Percentiles rank a stretch among this genome's conserved stretches.
Evolutionary conservation across 768 basidiomycete species (phyloP).

Genomic region (Termitomyces sp.): DNA sequence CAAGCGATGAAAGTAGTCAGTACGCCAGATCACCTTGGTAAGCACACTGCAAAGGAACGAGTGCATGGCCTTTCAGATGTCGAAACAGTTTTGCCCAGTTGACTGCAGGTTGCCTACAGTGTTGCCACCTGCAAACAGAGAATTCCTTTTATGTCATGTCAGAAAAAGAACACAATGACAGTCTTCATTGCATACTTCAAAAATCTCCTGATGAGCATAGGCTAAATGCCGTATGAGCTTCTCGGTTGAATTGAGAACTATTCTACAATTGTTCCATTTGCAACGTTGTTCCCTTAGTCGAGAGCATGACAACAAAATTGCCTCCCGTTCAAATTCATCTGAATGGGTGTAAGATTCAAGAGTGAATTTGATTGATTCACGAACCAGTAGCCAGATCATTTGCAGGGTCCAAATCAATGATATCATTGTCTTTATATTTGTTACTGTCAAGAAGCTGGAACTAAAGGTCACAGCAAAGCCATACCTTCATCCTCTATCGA

Average conservation of each 20-base stretch:
- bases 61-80: conserved; percentile 54
- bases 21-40: conserved; percentile 39
- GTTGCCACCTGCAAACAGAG: conserved; percentile 51
- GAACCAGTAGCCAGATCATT: conserved; percentile 11
- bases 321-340: conserved; percentile 29
- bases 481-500: conserved; percentile 18
- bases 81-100: conserved; percentile 27
- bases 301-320: conserved; percentile 42
- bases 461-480: conserved; percentile 6
- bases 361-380: conserved; percentile 3
- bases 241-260: conserved; percentile 47
- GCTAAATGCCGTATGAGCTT: conserved; percentile 45
- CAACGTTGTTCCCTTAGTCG: conserved; percentile 45
- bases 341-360: background rate
- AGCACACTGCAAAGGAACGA: conserved; percentile 36
- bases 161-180: background rate
- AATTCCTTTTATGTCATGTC: conserved; percentile 10
- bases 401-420: conserved; percentile 13
- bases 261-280: conserved; percentile 55
- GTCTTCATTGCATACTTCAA: background rate
- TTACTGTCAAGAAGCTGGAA: conserved; percentile 9
- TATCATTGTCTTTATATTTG: conserved; percentile 11
- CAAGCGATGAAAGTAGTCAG: background rate
- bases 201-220: conserved; percentile 11
- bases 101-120: conserved; percentile 43